Base-by-base conservation (phyloP, 2,329 filamentous ascomycete species). In the Bertia moriformis region DNA sequence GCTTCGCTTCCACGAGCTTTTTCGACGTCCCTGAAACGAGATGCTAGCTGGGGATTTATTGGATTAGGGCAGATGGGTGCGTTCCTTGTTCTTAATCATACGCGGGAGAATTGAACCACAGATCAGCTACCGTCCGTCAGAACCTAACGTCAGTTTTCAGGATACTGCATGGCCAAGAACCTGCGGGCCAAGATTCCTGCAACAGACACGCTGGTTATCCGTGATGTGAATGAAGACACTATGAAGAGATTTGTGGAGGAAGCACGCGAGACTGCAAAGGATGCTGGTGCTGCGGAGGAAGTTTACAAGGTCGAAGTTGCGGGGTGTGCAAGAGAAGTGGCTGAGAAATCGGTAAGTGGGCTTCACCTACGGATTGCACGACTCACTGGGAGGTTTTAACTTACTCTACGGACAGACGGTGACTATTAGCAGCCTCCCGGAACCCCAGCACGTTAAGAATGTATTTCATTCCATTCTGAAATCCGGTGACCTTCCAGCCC, bases 141-240 rank as follows among this genome's bases (percentile, higher is more conserved):
- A n/a, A n/a, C n/a, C n/a, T n/a, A n/a, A n/a, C n/a, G n/a, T n/a
- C n/a, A n/a, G n/a, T 29, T 29, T 29, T 10, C 17, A 35, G 32
- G 32, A 7, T 35, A 35, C 32, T 17, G 7, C 17, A 35, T 35
- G 32, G 32, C 32, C 12, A 35, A 35, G 32, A 35, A 35, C 32
- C 15, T 35, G 15, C 32, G 32, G 7, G 32, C 32, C 32, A 35
- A 35, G 15, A 35, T 35, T 35, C 32, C 32, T 10, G 10, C 32
- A 10, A 17, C 32, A 7, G 32, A 35, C 15, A 35, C 32, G 15
- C 15, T 35, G 32, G 7, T 35, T 17, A 18, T 35, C 12, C 32
- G 32, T 35, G 32, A 35, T 17, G 32, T 35, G 32, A 35, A 35
- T 17, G 32, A 35, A 18, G 32, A 35, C 7, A 15, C 32, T 15